Evolutionary conservation across 805 yeast genomes (phyloP).

Genomic region (Wickerhamomyces sydowiorum): DNA sequence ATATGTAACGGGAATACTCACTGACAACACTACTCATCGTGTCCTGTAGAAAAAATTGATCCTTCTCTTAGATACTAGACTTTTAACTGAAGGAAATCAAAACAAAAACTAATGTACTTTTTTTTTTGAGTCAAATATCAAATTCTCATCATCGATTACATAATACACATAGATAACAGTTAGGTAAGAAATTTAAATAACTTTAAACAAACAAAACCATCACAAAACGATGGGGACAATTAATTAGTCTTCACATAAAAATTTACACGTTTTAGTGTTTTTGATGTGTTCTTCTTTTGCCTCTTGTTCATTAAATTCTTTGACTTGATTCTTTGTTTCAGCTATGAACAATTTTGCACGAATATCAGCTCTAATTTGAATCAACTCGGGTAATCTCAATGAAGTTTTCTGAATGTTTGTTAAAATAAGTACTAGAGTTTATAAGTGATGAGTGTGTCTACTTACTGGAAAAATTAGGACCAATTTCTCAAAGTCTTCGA

Average conservation of each 20-base stretch:
- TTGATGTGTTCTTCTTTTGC: not conserved
- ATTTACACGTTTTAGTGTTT: not conserved
- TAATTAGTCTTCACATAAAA: not conserved
- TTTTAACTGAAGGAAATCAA: not conserved
- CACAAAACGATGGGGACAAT: too few relatives aligned
- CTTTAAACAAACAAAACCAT: not conserved
- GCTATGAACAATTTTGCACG: not conserved
- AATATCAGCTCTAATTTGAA: not conserved
- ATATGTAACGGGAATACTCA: slow-evolving; percentile 14
- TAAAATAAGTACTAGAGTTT: too few relatives aligned
- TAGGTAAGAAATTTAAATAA: too few relatives aligned
- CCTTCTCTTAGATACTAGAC: slow-evolving; percentile 10
- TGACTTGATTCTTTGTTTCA: not conserved
- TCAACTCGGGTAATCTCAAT: not conserved
- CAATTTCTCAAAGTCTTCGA: slow-evolving; percentile 30
- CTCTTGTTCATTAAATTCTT: not conserved
- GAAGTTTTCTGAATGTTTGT: not conserved
- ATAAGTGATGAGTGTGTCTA: not conserved
- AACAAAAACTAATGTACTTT: not conserved
- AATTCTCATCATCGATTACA: too few relatives aligned
- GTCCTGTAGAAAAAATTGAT: too few relatives aligned
- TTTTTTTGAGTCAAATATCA: too few relatives aligned
- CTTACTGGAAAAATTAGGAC: slow-evolving; percentile 28
- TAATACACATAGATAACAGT: too few relatives aligned
- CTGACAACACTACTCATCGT: slow-evolving; percentile 40